Conservation (phyloP, 257 asterid genomes). For the Solanum paucissectum region DNA sequence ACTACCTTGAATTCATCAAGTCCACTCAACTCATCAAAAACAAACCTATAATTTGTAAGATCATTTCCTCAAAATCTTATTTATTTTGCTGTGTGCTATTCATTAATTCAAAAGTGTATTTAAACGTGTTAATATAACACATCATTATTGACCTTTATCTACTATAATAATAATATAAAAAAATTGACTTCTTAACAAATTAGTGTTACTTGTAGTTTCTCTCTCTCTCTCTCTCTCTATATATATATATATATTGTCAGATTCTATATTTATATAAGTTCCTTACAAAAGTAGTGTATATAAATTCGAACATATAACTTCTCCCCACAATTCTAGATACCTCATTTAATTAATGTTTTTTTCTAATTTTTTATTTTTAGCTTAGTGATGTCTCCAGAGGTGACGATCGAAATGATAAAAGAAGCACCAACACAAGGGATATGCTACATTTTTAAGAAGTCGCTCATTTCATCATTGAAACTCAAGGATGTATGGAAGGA, state of each 20-base stretch:
- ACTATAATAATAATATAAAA: neutral
- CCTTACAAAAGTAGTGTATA: no score
- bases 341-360: no score
- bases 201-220: no score
- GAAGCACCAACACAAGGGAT: slow-evolving; percentile 27
- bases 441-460: slow-evolving; percentile 20
- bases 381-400: no score
- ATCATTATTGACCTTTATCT: neutral
- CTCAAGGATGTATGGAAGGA: no score
- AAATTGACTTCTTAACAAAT: neutral
- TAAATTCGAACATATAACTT: no score
- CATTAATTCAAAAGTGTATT: neutral
- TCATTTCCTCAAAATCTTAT: neutral
- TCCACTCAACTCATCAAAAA: neutral
- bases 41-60: slow-evolving; percentile 25
- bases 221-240: no score
- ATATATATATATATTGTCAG: no score
- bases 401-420: neutral
- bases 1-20: slow-evolving; percentile 18
- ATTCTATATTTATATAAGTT: no score
- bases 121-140: neutral
- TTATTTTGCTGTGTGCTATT: neutral
- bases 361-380: no score
- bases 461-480: slow-evolving; percentile 18
- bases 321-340: no score